These are phyloP conservation scores for Syzygium grande DNA, from an alignment of 345 rosid genomes.

Conservation along the genomic window DNA sequence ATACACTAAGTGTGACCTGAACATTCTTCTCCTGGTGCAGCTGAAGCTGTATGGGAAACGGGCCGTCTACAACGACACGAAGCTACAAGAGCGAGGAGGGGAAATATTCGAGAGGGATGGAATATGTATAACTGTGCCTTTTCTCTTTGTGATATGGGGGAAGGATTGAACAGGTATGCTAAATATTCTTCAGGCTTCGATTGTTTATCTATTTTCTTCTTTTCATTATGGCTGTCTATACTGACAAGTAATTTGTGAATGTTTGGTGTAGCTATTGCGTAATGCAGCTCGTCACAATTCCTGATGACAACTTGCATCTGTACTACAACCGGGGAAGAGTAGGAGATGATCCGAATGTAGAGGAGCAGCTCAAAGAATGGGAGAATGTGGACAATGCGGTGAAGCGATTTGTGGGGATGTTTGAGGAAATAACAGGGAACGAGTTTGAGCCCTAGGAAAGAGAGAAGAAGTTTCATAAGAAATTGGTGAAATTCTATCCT, in stretches of 20 bases:
- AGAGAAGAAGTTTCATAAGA: slow-evolving; percentile 68
- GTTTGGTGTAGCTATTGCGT: slow-evolving; percentile 45
- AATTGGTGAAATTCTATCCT: slow-evolving; percentile 46
- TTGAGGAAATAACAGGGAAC: slow-evolving; percentile 69
- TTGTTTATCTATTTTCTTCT: background rate
- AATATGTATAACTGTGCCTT: slow-evolving; percentile 69
- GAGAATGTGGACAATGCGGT: slow-evolving; percentile 42
- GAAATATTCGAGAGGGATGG: slow-evolving; percentile 58
- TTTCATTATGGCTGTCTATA: background rate
- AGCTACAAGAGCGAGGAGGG: slow-evolving; percentile 46
- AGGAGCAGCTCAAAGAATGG: slow-evolving; percentile 75
- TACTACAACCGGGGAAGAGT: slow-evolving; percentile 69
- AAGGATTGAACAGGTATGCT: slow-evolving; percentile 48
- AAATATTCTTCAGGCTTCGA: background rate
- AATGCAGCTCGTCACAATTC: slow-evolving; percentile 56
- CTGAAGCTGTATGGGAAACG: slow-evolving; percentile 65
- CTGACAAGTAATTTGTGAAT: background rate
- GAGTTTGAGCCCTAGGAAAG: slow-evolving; percentile 84
- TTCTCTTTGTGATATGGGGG: slow-evolving; percentile 56
- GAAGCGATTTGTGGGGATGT: slow-evolving; percentile 53
- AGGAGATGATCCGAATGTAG: slow-evolving; percentile 51
- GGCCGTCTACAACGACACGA: slow-evolving; percentile 56
- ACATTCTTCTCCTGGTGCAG: slow-evolving; percentile 20
- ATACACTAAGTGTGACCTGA: background rate
- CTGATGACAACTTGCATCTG: slow-evolving; percentile 43